Conservation (phyloP, 768 basidiomycete genomes). For the Austroboletus festivus region DNA sequence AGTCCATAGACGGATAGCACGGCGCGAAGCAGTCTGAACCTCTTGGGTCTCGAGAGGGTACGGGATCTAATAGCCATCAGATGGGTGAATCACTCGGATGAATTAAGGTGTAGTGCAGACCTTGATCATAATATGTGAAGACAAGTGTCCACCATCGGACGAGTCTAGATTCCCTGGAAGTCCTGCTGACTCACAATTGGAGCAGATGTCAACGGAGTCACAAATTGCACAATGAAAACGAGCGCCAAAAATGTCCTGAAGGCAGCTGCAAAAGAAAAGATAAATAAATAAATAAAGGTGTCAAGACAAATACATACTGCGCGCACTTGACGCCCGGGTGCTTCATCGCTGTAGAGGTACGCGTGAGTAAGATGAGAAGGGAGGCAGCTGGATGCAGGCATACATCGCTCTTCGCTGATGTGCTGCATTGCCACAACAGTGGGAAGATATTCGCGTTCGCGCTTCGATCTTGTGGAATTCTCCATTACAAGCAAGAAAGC, state of each 20-base stretch:
- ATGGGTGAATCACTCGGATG: neutral
- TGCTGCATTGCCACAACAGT: conserved; percentile 32
- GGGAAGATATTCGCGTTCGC: conserved; percentile 37
- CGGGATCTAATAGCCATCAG: conserved; percentile 60
- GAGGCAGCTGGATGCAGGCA: conserved; percentile 17
- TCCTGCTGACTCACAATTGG: conserved; percentile 84
- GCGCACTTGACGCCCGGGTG: conserved; percentile 84
- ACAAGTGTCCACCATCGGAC: conserved; percentile 72
- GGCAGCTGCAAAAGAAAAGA: conserved; percentile 52
- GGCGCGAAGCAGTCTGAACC: conserved; percentile 71
- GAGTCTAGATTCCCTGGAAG: conserved; percentile 80
- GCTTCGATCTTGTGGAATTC: conserved; percentile 40
- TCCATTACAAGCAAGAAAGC: conserved; percentile 83
- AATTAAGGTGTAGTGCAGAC: conserved; percentile 37
- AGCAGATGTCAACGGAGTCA: conserved; percentile 78
- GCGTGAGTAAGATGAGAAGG: conserved; percentile 1
- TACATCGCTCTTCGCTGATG: conserved; percentile 59
- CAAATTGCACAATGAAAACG: conserved; percentile 93
- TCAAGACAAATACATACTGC: conserved; percentile 54
- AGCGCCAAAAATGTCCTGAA: conserved; percentile 87
- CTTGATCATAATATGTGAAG: conserved; percentile 94
- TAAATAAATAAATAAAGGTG: neutral
- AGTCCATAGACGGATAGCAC: conserved; percentile 74
- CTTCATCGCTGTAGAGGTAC: conserved; percentile 51
- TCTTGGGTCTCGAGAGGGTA: conserved; percentile 73